Percentiles rank a stretch among this genome's conserved stretches.
Conservation (phyloP, 1,284 basidiomycete genomes). For the Chondrostereum purpureum region DNA sequence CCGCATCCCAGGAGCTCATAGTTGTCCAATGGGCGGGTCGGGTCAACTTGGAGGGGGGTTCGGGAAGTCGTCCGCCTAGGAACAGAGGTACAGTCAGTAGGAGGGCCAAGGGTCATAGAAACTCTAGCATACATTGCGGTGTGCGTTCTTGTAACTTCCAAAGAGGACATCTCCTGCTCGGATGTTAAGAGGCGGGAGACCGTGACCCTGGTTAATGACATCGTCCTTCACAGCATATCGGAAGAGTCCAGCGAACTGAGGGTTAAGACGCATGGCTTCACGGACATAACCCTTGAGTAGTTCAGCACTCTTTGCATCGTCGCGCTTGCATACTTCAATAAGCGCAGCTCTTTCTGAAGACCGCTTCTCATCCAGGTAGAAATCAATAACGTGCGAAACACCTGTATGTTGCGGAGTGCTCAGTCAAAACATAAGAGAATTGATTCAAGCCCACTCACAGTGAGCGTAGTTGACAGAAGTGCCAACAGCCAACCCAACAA, state of each 20-base stretch:
- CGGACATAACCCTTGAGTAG: constrained; percentile 44
- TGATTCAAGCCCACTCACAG: constrained; percentile 17
- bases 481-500: constrained; percentile 42
- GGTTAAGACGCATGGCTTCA: constrained; percentile 44
- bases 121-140: constrained; percentile 32
- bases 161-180: constrained; percentile 39
- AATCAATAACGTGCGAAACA: constrained; percentile 45
- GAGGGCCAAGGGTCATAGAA: neutral
- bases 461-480: constrained; percentile 41
- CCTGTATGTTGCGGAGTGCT: constrained; percentile 15
- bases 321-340: constrained; percentile 26
- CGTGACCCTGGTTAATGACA: constrained; percentile 30
- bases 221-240: constrained; percentile 32
- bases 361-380: constrained; percentile 43
- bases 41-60: constrained; percentile 1
- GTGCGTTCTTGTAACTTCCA: constrained; percentile 42
- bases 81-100: neutral
- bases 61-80: constrained; percentile 3
- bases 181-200: constrained; percentile 29
- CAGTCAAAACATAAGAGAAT: neutral
- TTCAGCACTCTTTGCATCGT: constrained; percentile 28
- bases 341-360: constrained; percentile 34
- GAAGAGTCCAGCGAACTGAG: constrained; percentile 39
- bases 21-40: neutral
- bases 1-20: constrained; percentile 7